Percentiles rank a stretch among this genome's conserved stretches.
Evolutionary conservation across 2,329 filamentous ascomycete genomes (phyloP).

Genomic region (Curvularia verruculosa): DNA sequence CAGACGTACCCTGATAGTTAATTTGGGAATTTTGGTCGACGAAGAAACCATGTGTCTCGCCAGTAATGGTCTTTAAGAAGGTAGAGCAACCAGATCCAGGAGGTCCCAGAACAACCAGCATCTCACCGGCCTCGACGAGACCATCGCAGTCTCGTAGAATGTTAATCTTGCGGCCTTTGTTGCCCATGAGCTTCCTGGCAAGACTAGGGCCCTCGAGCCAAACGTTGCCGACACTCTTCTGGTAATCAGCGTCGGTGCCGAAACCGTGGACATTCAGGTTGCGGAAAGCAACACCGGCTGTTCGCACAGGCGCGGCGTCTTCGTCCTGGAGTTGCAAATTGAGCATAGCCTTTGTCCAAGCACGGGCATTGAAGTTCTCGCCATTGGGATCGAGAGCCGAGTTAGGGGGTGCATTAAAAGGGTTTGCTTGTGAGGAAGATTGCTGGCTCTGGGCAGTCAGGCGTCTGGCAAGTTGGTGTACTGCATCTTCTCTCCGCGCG

Average conservation of each 20-base stretch:
- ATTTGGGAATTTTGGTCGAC: conserved; percentile 73
- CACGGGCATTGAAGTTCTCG: conserved; percentile 55
- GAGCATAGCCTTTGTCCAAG: conserved; percentile 59
- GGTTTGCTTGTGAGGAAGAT: conserved; percentile 48
- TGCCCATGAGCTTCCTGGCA: conserved; percentile 44
- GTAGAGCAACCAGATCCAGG: conserved; percentile 77
- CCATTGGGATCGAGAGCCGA: conserved; percentile 56
- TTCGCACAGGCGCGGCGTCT: conserved; percentile 50
- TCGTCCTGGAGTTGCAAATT: conserved; percentile 53
- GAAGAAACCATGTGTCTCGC: conserved; percentile 80
- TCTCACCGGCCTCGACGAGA: conserved; percentile 72
- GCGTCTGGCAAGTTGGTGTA: conserved; percentile 52
- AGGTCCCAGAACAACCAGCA: conserved; percentile 76
- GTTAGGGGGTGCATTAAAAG: conserved; percentile 48
- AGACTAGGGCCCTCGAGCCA: conserved; percentile 51
- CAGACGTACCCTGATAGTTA: conserved; percentile 70
- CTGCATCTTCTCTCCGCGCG: conserved; percentile 43
- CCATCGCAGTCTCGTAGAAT: conserved; percentile 73
- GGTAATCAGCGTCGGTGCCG: conserved; percentile 57
- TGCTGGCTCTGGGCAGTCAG: conserved; percentile 50
- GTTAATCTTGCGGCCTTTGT: conserved; percentile 58
- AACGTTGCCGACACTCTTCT: conserved; percentile 58
- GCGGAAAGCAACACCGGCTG: conserved; percentile 55
- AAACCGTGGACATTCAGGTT: conserved; percentile 58
- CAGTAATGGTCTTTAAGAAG: conserved; percentile 81